Evolutionary conservation across 805 yeast genomes (phyloP).

Genomic region (Pichia kluyveri): DNA sequence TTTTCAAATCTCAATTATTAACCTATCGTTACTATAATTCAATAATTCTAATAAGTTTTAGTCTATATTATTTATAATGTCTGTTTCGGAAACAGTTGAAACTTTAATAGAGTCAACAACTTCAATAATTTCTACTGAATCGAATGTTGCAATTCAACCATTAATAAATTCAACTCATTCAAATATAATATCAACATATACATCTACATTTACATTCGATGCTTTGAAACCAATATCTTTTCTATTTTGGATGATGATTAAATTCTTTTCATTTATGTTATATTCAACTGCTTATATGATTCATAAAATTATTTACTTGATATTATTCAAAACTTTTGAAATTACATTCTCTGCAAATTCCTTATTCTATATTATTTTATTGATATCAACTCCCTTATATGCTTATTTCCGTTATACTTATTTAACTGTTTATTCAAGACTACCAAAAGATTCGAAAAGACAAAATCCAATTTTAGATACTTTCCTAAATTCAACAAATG

Average conservation of each 20-base stretch:
- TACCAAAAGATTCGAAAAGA: slow-evolving; percentile 35
- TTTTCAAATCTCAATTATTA: no score
- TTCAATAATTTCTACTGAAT: neutral
- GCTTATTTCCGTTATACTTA: slow-evolving; percentile 53
- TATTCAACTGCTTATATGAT: neutral
- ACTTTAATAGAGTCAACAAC: neutral
- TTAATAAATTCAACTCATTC: neutral
- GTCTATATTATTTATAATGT: no score
- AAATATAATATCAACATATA: neutral
- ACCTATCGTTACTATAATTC: no score
- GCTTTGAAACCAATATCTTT: neutral
- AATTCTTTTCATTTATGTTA: neutral
- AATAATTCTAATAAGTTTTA: no score
- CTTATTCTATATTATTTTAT: slow-evolving; percentile 26
- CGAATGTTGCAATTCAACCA: no score
- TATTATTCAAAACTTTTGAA: slow-evolving; percentile 37
- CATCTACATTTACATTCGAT: neutral
- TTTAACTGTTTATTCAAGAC: slow-evolving; percentile 53
- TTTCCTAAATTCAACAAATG: slow-evolving; percentile 29
- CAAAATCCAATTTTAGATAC: slow-evolving; percentile 39
- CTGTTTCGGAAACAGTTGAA: no score
- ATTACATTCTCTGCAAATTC: slow-evolving; percentile 45
- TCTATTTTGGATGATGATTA: neutral
- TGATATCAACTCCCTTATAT: slow-evolving; percentile 29
- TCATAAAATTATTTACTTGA: slow-evolving; percentile 14